Evolutionary conservation across 1,284 basidiomycete genomes (phyloP).

Genomic region (Jaminaea rosea): DNA sequence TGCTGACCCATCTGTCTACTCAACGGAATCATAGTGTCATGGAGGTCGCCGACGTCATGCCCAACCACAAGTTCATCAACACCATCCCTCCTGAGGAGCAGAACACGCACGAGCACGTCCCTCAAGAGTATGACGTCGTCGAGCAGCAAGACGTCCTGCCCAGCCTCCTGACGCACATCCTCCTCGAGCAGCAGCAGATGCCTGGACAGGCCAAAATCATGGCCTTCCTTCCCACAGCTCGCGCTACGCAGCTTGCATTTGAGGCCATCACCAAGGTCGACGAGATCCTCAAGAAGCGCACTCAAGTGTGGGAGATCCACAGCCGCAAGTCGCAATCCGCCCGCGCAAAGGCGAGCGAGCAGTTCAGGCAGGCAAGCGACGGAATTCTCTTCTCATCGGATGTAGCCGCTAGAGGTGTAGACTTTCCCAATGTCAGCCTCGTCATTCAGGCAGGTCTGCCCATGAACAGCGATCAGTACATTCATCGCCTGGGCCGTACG

Average conservation of each 20-base stretch:
- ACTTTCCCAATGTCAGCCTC: slow-evolving; percentile 48
- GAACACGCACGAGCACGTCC: slow-evolving; percentile 62
- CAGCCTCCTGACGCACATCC: slow-evolving; percentile 42
- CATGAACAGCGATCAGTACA: slow-evolving; percentile 30
- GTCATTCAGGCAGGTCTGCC: slow-evolving; percentile 56
- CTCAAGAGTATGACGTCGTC: slow-evolving; percentile 53
- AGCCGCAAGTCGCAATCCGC: slow-evolving; percentile 24
- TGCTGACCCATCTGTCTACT: too few relatives aligned
- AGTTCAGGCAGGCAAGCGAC: slow-evolving; percentile 52
- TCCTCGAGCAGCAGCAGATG: slow-evolving; percentile 49
- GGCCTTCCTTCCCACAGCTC: slow-evolving; percentile 62
- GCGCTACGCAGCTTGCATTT: slow-evolving; percentile 56
- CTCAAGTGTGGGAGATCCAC: slow-evolving; percentile 34
- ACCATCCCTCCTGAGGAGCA: slow-evolving; percentile 58
- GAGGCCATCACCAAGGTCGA: too few relatives aligned
- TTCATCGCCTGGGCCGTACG: slow-evolving; percentile 52
- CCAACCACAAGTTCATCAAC: slow-evolving; percentile 57
- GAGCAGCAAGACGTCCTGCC: slow-evolving; percentile 33
- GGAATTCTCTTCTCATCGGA: slow-evolving; percentile 77
- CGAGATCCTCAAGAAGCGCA: too few relatives aligned
- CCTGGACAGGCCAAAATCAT: slow-evolving; percentile 28
- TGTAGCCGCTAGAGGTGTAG: slow-evolving; percentile 76
- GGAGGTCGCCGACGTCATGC: slow-evolving; percentile 33
- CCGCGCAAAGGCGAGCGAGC: slow-evolving; percentile 25
- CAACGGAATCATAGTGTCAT: too few relatives aligned